Evolutionary conservation across 371 early-diverging fungal species (phyloP), one percentile per base, ranked within the genome.

Genomic region (Mortierella sp.): DNA sequence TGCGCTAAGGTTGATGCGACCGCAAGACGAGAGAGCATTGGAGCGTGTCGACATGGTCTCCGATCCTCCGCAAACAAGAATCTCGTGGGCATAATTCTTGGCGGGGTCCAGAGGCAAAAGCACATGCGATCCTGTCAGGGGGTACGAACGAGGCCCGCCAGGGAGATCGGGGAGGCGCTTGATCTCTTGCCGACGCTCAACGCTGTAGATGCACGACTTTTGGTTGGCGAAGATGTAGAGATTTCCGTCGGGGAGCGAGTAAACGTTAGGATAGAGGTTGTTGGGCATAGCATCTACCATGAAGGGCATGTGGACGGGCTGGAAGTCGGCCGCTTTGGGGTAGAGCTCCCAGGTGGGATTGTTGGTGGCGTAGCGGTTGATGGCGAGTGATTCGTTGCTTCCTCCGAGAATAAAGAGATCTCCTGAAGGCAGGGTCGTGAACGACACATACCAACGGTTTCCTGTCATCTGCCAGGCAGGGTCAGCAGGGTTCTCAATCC

Each of bases 51-150:
- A 82, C 75, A 87, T 90, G 40, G 87, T 80, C 37, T 84, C 79
- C 14, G 88, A 77, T 26, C 94, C 94, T 54, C 94, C 94, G 69
- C 94, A 93, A 43, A 93, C 86, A 26, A 94, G 78, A 19, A 93
- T 88, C 69, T 93, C 91, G 9, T 90, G 90, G 4, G 86, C 86
- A 80, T 93, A 94, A 75, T 92, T 87, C 64, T 91, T 91, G 28
- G 90, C 88, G 3, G 92, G 92, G 69, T 88, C 88, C 51, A 94
- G 69, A 5, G 95, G 95, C 34, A 94, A 81, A 81, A 94, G 80
- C 9, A 91, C 90, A 13, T 90, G 88, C 8, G 91, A 90, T 28
- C 90, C 93, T 8, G 93, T 92, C 51, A 91, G 75, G 4, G 94
- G 94, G 73, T 94, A 94, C 2, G 91, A 90, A 13, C 94, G 87